phyloP scores from a whole-genome alignment of 2,329 filamentous ascomycete species.

The Talaromyces sp. region DNA sequence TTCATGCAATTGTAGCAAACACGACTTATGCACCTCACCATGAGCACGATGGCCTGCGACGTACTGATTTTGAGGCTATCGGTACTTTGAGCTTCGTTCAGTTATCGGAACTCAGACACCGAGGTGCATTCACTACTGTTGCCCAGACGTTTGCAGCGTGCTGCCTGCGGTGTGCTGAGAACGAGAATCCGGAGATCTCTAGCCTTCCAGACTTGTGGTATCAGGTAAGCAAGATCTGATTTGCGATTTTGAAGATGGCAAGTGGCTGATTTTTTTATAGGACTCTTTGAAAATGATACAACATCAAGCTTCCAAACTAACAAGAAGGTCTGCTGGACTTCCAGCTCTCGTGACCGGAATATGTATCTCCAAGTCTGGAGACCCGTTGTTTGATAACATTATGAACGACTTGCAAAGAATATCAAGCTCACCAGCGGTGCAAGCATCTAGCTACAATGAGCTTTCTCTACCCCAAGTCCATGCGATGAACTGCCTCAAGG shows the following conservation, averaged over 20 bases:
- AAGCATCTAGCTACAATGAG: constrained; percentile 32
- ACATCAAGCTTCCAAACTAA: constrained; percentile 70
- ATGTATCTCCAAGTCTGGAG: constrained; percentile 57
- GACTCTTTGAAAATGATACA: constrained; percentile 63
- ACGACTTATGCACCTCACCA: constrained; percentile 44
- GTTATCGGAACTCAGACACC: constrained; percentile 74
- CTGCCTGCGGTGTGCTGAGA: constrained; percentile 61
- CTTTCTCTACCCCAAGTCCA: constrained; percentile 80
- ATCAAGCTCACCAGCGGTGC: constrained; percentile 28
- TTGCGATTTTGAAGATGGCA: neutral
- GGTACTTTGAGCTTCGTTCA: constrained; percentile 76
- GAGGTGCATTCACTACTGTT: constrained; percentile 90
- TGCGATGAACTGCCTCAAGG: constrained; percentile 87
- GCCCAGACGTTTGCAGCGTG: constrained; percentile 79
- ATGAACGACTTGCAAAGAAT: constrained; percentile 39
- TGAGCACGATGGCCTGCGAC: constrained; percentile 43
- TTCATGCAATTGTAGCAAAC: constrained; percentile 58
- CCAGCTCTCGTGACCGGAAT: constrained; percentile 82
- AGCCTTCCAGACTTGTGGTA: constrained; percentile 65
- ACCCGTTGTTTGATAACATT: constrained; percentile 36
- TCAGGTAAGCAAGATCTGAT: constrained; percentile 42
- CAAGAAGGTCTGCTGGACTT: constrained; percentile 84
- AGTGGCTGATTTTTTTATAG: constrained; percentile 19
- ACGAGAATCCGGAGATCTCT: constrained; percentile 41
- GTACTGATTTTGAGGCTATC: constrained; percentile 57